Base-by-base conservation (phyloP, 1,284 basidiomycete species). In the Pseudozyma flocculosa region DNA sequence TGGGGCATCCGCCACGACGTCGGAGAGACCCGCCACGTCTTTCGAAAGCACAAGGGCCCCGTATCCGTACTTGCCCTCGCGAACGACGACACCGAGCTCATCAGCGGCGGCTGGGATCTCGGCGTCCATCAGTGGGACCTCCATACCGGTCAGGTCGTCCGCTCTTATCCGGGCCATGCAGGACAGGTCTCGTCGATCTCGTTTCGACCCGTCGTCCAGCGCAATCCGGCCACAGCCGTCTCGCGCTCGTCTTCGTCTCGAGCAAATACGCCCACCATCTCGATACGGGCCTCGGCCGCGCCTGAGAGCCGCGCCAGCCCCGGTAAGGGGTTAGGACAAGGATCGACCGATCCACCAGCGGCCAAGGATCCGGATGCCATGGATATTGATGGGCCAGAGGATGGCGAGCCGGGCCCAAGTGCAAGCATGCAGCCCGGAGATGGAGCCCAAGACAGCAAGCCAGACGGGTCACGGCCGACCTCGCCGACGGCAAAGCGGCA, bases 61-160 rank as follows among this genome's bases (percentile, higher is more conserved):
- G 87, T 98, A 7, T 95, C 93, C n/a, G 86, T 87, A 15, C 81
- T 98, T 43, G 84, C 87, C 0, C 80, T 98, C 52, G 83, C 87
- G 52, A 84, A 87, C 53, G 86, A 88, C 46, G 90, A 97, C 75
- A 88, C 87, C 66, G 84, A 87, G 0, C 85, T 93, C 60, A 86
- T 93, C 65, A 93, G 90, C 72, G 93, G 91, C 4, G 88, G 92
- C 2, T 97, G 93, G 93, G 95, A 98, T 76, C 88, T 90, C 3
- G 86, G 89, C 58, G 87, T 92, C 4, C 75, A 96, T 90, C 89
- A 95, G 85, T 98, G 95, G 94, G 94, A 98, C 80, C 83, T 98
- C 43, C 90, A 98, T 73, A 94, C 88, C 0, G 95, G 95, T 1
- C 84, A 90, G 65, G 81, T 83, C 30, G 84, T 88, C 5, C 85